Conservation (phyloP, 495 filamentous ascomycete genomes). For the Daldinia decipiens region DNA sequence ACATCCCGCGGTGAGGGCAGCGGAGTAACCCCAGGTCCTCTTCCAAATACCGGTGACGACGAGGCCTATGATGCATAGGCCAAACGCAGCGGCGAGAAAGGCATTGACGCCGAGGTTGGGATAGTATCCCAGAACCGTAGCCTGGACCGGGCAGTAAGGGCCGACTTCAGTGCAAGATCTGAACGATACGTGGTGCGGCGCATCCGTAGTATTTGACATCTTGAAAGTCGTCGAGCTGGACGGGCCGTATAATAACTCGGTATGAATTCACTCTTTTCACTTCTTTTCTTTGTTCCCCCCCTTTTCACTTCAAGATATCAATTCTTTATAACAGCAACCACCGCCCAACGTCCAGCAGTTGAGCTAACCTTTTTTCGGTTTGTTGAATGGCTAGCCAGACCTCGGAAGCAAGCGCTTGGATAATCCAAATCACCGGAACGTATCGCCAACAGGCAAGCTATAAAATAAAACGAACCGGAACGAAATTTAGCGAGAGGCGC, state of each 20-base stretch:
- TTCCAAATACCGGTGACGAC: slow-evolving; percentile 64
- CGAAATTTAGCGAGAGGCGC: slow-evolving; percentile 9
- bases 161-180: slow-evolving; percentile 60
- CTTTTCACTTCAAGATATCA: not conserved
- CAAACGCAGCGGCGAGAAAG: slow-evolving; percentile 69
- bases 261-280: not conserved
- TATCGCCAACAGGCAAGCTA: not conserved
- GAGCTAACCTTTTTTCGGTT: not conserved
- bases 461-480: slow-evolving; percentile 1
- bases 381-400: not conserved
- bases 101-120: slow-evolving; percentile 70
- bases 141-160: slow-evolving; percentile 64
- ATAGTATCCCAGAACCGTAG: slow-evolving; percentile 74
- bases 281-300: not conserved
- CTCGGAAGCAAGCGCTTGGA: slow-evolving; percentile 19
- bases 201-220: slow-evolving; percentile 39
- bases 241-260: not conserved
- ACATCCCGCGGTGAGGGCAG: slow-evolving; percentile 61
- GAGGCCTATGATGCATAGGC: slow-evolving; percentile 58
- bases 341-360: not conserved
- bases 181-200: slow-evolving; percentile 43
- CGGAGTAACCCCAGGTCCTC: slow-evolving; percentile 69
- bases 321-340: not conserved
- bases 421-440: not conserved
- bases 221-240: not conserved